A percentile compares a stretch with the other conserved stretches of the same genome.
Conservation (phyloP, 176 grass and related monocot genomes). For the Musa schizocarpa region DNA sequence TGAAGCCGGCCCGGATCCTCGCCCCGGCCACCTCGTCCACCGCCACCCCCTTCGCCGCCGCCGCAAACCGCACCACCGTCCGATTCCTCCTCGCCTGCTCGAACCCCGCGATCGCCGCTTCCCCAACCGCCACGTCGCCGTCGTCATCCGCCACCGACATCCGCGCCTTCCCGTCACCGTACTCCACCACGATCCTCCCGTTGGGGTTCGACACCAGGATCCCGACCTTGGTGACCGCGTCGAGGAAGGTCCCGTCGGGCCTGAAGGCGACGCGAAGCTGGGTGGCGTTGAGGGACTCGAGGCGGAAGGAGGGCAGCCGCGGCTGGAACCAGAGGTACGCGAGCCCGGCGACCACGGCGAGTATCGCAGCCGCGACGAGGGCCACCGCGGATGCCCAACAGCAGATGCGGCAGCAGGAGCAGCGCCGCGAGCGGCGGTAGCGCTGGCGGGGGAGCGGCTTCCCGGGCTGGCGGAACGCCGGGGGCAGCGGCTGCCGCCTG, state of each 20-base stretch:
- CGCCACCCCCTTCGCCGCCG: constrained; percentile 41
- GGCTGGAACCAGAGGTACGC: constrained; percentile 86
- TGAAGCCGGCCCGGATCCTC: constrained; percentile 43
- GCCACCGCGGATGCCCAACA: constrained; percentile 29
- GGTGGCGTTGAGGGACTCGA: constrained; percentile 38
- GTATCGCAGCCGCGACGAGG: constrained; percentile 18
- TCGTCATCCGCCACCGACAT: constrained; percentile 38
- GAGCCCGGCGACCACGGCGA: constrained; percentile 40
- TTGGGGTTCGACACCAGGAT: constrained; percentile 65
- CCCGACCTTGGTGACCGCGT: constrained; percentile 27
- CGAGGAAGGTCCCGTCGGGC: constrained; percentile 32
- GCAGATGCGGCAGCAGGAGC: constrained; percentile 43
- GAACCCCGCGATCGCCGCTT: constrained; percentile 36
- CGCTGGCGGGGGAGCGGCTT: constrained; percentile 10
- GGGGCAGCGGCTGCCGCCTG: constrained; percentile 10
- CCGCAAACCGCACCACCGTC: constrained; percentile 29
- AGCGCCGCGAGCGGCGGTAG: constrained; percentile 17
- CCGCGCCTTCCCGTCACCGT: constrained; percentile 50
- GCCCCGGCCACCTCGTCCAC: constrained; percentile 63
- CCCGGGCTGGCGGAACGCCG: constrained; percentile 12
- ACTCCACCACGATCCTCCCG: constrained; percentile 44
- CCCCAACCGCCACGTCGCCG: constrained; percentile 52
- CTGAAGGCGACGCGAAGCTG: constrained; percentile 27
- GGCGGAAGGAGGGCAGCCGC: constrained; percentile 55
- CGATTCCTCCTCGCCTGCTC: constrained; percentile 35